A percentile compares a stretch with the other conserved stretches of the same genome.
Conservation (phyloP, 257 asterid species). For the Nicotiana tomentosiformis region DNA sequence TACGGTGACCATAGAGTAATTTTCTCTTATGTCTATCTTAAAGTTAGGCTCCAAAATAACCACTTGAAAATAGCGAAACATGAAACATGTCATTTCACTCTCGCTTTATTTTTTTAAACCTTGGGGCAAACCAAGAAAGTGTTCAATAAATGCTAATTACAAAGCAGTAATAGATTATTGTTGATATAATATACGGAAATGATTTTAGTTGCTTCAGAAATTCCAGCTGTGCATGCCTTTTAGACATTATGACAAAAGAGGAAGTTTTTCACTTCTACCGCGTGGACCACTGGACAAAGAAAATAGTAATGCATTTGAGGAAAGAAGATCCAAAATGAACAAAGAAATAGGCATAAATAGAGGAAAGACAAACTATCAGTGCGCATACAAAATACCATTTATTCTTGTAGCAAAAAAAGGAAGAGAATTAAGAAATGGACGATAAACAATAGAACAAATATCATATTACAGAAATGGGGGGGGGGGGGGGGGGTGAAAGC, state of each 20-base stretch:
- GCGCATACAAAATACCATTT: neutral
- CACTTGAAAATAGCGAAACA: neutral
- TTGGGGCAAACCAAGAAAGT: neutral
- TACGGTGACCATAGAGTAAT: neutral
- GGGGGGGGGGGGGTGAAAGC: neutral
- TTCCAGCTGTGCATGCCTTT: neutral
- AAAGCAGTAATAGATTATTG: neutral
- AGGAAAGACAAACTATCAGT: neutral
- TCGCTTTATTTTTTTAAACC: neutral
- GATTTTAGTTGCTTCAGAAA: neutral
- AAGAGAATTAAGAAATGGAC: conserved; percentile 8
- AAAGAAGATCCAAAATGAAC: neutral
- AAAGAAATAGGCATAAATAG: neutral
- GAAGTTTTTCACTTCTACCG: neutral
- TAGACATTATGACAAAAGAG: neutral
- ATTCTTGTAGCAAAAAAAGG: neutral
- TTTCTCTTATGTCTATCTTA: neutral
- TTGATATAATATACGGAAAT: neutral
- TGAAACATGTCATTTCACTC: neutral
- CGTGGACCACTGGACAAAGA: neutral
- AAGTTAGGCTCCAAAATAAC: neutral
- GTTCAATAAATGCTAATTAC: neutral
- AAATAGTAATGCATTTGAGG: neutral
- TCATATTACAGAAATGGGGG: neutral
- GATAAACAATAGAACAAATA: neutral